phyloP scores from a whole-genome alignment of 2,329 filamentous ascomycete genomes.

The Ascochyta clinopodiicola region DNA sequence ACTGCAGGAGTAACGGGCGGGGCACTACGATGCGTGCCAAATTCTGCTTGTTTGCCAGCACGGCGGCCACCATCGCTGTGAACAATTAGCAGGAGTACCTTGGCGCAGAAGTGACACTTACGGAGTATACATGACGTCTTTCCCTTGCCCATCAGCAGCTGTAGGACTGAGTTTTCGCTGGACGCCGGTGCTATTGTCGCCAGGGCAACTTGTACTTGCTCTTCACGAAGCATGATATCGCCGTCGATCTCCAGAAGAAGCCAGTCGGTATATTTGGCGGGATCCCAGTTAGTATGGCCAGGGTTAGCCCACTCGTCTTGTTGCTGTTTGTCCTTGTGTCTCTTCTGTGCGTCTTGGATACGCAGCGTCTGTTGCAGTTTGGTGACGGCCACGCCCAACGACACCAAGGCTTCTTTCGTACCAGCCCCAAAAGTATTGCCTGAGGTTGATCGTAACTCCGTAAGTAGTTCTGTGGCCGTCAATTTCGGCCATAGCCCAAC shows the following conservation, averaged over 20 bases:
- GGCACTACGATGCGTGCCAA: slow-evolving; percentile 64
- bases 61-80: slow-evolving; percentile 61
- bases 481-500: slow-evolving; percentile 57
- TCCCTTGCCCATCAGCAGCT: slow-evolving; percentile 72
- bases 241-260: slow-evolving; percentile 71
- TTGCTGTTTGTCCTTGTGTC: slow-evolving; percentile 29
- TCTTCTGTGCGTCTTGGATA: slow-evolving; percentile 46
- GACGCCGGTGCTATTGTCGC: slow-evolving; percentile 65
- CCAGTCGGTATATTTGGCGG: slow-evolving; percentile 65
- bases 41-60: slow-evolving; percentile 45
- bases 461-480: slow-evolving; percentile 54
- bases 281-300: slow-evolving; percentile 65
- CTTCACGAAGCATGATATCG: slow-evolving; percentile 66
- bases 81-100: slow-evolving; percentile 57
- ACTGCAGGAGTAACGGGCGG: slow-evolving; percentile 63
- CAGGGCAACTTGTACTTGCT: slow-evolving; percentile 67
- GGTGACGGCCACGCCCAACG: slow-evolving; percentile 55
- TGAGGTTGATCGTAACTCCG: slow-evolving; percentile 54
- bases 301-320: slow-evolving; percentile 55
- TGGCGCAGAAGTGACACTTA: slow-evolving; percentile 41
- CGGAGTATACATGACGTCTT: slow-evolving; percentile 68
- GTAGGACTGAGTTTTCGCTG: slow-evolving; percentile 64
- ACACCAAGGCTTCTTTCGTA: slow-evolving; percentile 52
- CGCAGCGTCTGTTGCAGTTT: slow-evolving; percentile 55
- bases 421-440: slow-evolving; percentile 38